phyloP scores from a whole-genome alignment of 2,329 filamentous ascomycete species.

The Botrytis tulipae region DNA sequence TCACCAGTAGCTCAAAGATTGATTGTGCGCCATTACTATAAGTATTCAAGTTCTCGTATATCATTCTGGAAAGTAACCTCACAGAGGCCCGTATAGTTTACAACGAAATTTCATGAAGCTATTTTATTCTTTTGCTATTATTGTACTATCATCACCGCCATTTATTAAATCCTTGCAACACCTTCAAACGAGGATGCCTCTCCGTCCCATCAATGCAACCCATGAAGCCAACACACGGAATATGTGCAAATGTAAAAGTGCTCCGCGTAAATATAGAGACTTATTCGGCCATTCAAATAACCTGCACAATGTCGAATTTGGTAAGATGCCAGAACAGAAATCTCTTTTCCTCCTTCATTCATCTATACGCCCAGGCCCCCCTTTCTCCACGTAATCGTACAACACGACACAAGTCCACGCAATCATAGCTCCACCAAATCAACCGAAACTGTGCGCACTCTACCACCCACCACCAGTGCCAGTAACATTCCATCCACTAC shows the following conservation, averaged over 20 bases:
- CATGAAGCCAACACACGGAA: not conserved
- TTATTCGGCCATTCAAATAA: not conserved
- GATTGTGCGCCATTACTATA: no score
- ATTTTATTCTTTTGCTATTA: not conserved
- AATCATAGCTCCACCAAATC: not conserved
- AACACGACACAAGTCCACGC: not conserved
- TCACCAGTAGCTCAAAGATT: not conserved
- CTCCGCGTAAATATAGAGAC: not conserved
- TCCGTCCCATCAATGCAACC: not conserved
- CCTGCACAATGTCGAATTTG: not conserved
- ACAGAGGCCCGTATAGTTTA: not conserved
- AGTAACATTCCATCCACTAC: conserved; percentile 6
- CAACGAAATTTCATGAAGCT: not conserved
- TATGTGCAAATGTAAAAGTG: not conserved
- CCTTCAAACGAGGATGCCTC: not conserved
- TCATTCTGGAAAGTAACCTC: no score
- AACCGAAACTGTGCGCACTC: not conserved
- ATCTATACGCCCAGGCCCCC: not conserved
- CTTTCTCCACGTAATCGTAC: not conserved
- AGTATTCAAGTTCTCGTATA: not conserved
- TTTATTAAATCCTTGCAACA: not conserved
- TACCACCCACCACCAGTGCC: not conserved
- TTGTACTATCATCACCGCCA: not conserved
- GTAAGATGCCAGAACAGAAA: not conserved
- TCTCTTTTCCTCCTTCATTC: not conserved